phyloP scores from a whole-genome alignment of 768 basidiomycete genomes.

The Pleurotus citrinopileatus region DNA sequence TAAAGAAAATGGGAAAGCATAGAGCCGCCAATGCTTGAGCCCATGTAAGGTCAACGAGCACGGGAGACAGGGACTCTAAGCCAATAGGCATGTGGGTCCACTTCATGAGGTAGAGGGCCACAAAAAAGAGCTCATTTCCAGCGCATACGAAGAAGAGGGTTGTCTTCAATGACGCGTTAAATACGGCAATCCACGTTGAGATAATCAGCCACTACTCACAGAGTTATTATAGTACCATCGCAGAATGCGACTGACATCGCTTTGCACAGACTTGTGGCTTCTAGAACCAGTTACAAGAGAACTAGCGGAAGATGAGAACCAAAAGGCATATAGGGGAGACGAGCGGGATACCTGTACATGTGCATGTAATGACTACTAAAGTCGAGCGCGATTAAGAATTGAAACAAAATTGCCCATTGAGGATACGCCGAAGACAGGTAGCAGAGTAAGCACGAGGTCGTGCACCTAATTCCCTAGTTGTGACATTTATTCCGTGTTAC shows the following conservation, averaged over 20 bases:
- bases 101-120: slow-evolving; percentile 90
- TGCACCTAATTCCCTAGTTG: slow-evolving; percentile 59
- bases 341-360: slow-evolving; percentile 84
- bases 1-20: slow-evolving; percentile 64
- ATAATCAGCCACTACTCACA: slow-evolving; percentile 45
- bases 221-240: slow-evolving; percentile 93
- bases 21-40: slow-evolving; percentile 66
- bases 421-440: slow-evolving; percentile 93
- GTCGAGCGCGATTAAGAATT: slow-evolving; percentile 94
- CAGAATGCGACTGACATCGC: slow-evolving; percentile 89
- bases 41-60: slow-evolving; percentile 56
- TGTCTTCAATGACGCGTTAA: slow-evolving; percentile 40
- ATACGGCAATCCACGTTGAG: background rate
- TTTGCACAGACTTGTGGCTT: slow-evolving; percentile 90
- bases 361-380: slow-evolving; percentile 99
- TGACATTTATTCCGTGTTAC: background rate
- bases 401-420: slow-evolving; percentile 79
- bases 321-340: background rate
- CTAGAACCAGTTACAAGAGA: slow-evolving; percentile 92
- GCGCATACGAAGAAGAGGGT: slow-evolving; percentile 92
- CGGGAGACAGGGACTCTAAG: slow-evolving; percentile 24
- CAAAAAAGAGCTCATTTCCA: slow-evolving; percentile 94
- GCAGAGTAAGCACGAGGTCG: slow-evolving; percentile 91
- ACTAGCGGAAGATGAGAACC: slow-evolving; percentile 38
- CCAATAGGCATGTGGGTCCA: slow-evolving; percentile 75